phyloP scores from a whole-genome alignment of 2,329 filamentous ascomycete species.

The Neonectria sp. region DNA sequence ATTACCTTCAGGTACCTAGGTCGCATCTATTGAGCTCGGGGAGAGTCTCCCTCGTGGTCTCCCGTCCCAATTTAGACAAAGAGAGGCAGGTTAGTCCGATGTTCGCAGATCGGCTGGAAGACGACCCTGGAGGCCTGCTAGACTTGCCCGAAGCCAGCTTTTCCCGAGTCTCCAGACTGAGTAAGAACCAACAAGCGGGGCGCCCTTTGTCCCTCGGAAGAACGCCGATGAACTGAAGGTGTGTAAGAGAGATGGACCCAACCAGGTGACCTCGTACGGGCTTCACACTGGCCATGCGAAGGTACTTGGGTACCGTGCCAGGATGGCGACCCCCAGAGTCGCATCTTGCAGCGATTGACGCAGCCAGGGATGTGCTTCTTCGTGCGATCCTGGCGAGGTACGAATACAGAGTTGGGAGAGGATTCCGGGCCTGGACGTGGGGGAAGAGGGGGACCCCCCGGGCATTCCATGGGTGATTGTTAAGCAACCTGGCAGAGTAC shows the following conservation, averaged over 20 bases:
- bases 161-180: not conserved
- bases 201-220: conserved; percentile 20
- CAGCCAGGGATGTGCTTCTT: not conserved
- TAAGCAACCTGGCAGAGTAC: conserved; percentile 36
- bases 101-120: conserved; percentile 17
- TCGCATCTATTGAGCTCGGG: conserved; percentile 5
- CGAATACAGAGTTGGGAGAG: not conserved
- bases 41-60: conserved; percentile 17
- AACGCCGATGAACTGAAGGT: conserved; percentile 19
- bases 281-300: not conserved
- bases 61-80: conserved; percentile 16
- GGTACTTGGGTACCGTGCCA: not conserved
- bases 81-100: conserved; percentile 18
- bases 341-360: conserved; percentile 10
- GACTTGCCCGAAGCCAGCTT: not conserved
- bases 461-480: conserved; percentile 43
- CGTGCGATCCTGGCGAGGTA: not conserved
- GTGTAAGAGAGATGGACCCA: not conserved
- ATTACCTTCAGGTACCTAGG: not conserved
- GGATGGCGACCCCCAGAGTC: not conserved
- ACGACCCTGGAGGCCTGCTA: conserved; percentile 6
- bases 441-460: conserved; percentile 41
- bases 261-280: not conserved
- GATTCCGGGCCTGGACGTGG: conserved; percentile 19
- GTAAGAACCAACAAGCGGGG: conserved; percentile 20